Conservation (phyloP, 495 filamentous ascomycete genomes). For the Lasiosphaeria ovina region DNA sequence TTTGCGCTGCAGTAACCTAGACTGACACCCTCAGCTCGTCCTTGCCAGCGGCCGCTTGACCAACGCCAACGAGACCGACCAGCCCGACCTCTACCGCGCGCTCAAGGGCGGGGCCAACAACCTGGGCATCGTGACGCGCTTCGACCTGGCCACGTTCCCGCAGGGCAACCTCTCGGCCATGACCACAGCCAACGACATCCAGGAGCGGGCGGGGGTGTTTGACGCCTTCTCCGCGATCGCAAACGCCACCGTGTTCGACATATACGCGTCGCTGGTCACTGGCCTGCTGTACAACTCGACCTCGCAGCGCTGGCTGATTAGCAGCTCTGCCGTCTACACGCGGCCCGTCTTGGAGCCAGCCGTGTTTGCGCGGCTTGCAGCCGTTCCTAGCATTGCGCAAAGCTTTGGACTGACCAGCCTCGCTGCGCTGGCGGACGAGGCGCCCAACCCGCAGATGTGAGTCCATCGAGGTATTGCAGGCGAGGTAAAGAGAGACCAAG, state of each 20-base stretch:
- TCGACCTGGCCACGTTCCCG: constrained; percentile 25
- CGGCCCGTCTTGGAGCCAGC: constrained; percentile 16
- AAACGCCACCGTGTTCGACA: constrained; percentile 20
- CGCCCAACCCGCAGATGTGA: neutral
- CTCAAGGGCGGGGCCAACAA: constrained; percentile 55
- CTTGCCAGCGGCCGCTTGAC: constrained; percentile 54
- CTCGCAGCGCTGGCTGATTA: no score
- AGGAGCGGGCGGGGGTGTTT: constrained; percentile 9
- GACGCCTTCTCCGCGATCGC: constrained; percentile 14
- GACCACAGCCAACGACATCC: constrained; percentile 9
- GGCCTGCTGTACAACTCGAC: constrained; percentile 14
- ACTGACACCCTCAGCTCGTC: constrained; percentile 35
- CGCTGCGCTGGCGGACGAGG: neutral
- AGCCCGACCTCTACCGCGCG: constrained; percentile 52
- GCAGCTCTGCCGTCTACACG: constrained; percentile 17
- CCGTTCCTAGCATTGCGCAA: constrained; percentile 3
- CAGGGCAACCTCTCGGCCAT: constrained; percentile 21
- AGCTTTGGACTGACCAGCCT: neutral
- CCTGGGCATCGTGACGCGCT: constrained; percentile 53
- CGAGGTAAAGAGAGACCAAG: no score
- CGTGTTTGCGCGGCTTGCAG: constrained; percentile 7
- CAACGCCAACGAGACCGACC: constrained; percentile 35
- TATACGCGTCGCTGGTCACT: constrained; percentile 18
- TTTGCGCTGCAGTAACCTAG: no score
- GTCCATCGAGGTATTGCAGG: no score